phyloP scores from a whole-genome alignment of 2,329 filamentous ascomycete genomes.

The Aspergillus niger region DNA sequence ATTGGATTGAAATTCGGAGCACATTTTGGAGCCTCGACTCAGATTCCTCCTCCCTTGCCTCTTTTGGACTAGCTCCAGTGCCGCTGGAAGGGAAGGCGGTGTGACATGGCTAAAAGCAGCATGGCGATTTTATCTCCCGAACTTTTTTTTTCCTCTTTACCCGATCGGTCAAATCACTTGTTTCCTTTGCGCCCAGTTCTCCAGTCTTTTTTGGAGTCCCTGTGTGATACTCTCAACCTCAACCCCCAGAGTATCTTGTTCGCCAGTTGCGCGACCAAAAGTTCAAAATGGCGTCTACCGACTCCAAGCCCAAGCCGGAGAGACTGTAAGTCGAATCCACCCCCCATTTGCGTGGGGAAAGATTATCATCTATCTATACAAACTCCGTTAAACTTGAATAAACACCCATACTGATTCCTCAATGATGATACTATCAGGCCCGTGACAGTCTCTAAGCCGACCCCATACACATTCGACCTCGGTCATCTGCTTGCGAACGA shows the following conservation, averaged over 20 bases:
- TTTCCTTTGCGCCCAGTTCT: conserved; percentile 6
- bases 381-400: background rate
- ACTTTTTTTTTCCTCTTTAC: conserved; percentile 13
- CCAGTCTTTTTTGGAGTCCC: background rate
- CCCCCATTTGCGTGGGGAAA: background rate
- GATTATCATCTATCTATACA: background rate
- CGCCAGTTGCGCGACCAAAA: background rate
- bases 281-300: conserved; percentile 12
- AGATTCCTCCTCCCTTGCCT: conserved; percentile 24
- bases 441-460: conserved; percentile 74
- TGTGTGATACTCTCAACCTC: background rate
- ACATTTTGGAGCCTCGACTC: conserved; percentile 25
- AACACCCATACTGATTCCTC: background rate
- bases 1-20: conserved; percentile 22
- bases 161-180: conserved; percentile 15
- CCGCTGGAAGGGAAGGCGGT: conserved; percentile 22
- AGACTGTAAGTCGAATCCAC: conserved; percentile 41
- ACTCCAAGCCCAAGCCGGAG: conserved; percentile 37
- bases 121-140: conserved; percentile 26
- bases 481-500: conserved; percentile 84
- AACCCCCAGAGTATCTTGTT: background rate
- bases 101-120: conserved; percentile 24
- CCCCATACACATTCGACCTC: conserved; percentile 89
- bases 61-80: conserved; percentile 26
- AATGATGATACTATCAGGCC: conserved; percentile 38